phyloP scores from a whole-genome alignment of 2,329 filamentous ascomycete genomes.

The Microdochium trichocladiopsis region DNA sequence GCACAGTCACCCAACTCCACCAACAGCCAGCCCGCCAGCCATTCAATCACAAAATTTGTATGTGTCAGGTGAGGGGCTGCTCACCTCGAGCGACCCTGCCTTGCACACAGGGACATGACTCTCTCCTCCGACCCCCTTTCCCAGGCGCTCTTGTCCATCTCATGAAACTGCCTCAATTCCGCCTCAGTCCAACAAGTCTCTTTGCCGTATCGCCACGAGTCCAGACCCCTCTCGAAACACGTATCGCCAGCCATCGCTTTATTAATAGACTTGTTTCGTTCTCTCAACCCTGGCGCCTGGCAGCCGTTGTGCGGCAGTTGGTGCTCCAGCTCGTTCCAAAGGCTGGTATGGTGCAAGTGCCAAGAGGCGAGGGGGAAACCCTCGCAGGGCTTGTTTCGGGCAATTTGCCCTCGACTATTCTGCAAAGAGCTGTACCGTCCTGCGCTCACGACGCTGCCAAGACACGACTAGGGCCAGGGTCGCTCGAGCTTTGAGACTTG shows the following conservation, averaged over 20 bases:
- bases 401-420: neutral
- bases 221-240: too few relatives aligned
- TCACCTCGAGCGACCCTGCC: too few relatives aligned
- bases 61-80: too few relatives aligned
- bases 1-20: too few relatives aligned
- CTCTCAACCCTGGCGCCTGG: neutral
- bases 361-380: neutral
- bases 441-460: neutral
- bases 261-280: neutral
- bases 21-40: too few relatives aligned
- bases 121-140: too few relatives aligned
- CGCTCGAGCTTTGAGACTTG: neutral
- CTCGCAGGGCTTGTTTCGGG: neutral
- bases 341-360: neutral
- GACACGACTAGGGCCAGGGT: neutral
- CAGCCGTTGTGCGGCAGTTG: neutral
- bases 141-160: too few relatives aligned
- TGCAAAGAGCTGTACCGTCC: neutral
- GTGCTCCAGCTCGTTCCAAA: neutral
- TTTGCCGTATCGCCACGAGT: too few relatives aligned
- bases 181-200: too few relatives aligned
- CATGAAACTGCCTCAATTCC: too few relatives aligned
- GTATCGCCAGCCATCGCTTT: neutral
- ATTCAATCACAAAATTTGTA: too few relatives aligned
- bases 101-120: too few relatives aligned